Evolutionary conservation across 495 filamentous ascomycete genomes (phyloP).

Genomic region (Tuber magnatum): DNA sequence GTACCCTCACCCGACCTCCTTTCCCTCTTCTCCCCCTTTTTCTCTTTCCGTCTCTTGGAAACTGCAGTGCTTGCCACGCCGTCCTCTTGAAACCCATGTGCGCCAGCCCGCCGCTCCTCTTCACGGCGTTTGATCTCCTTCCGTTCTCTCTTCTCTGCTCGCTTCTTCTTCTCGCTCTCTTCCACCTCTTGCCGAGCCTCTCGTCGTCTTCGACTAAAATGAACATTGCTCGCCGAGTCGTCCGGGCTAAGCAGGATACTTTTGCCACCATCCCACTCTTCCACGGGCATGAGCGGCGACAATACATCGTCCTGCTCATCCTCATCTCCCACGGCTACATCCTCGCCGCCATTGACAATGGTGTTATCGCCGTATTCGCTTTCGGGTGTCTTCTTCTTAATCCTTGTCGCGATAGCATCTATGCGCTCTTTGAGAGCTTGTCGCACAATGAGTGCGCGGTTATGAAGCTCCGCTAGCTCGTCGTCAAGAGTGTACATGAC

Average conservation of each 20-base stretch:
- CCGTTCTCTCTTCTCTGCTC: slow-evolving; percentile 25
- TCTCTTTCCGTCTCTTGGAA: slow-evolving; percentile 15
- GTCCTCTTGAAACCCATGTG: slow-evolving; percentile 9
- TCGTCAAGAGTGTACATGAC: slow-evolving; percentile 94
- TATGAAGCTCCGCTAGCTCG: slow-evolving; percentile 86
- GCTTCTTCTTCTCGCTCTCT: slow-evolving; percentile 21
- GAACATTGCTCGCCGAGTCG: slow-evolving; percentile 80
- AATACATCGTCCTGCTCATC: slow-evolving; percentile 24
- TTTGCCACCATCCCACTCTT: slow-evolving; percentile 38
- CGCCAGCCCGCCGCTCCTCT: slow-evolving; percentile 5
- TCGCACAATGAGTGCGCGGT: slow-evolving; percentile 73
- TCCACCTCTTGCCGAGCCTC: slow-evolving; percentile 25
- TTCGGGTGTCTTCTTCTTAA: slow-evolving; percentile 41
- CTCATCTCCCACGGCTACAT: slow-evolving; percentile 1
- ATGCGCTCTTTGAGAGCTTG: slow-evolving; percentile 64
- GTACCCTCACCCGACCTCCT: slow-evolving; percentile 9
- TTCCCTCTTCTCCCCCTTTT: slow-evolving; percentile 10
- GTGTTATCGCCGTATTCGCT: slow-evolving; percentile 18
- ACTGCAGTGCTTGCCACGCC: slow-evolving; percentile 20
- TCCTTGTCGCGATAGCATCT: slow-evolving; percentile 57
- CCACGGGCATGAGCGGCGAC: slow-evolving; percentile 18
- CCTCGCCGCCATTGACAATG: neutral
- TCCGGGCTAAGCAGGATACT: slow-evolving; percentile 47
- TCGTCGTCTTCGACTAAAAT: slow-evolving; percentile 40
- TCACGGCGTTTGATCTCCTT: slow-evolving; percentile 27